Evolutionary conservation across 202 grass and related monocot genomes (phyloP).

Genomic region (Setaria italica): DNA sequence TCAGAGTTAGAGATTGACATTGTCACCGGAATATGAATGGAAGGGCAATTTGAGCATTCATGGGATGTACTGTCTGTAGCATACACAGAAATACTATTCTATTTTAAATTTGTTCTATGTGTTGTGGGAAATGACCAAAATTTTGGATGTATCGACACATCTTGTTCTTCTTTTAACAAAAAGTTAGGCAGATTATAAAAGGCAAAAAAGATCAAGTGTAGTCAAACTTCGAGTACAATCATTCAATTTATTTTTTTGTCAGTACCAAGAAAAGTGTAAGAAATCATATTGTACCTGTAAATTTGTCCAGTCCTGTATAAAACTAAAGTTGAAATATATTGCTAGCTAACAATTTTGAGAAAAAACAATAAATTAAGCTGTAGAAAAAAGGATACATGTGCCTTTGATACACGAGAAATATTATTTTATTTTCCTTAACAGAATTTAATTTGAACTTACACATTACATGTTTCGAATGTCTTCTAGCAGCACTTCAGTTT

Average conservation of each 20-base stretch:
- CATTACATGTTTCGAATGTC: background rate
- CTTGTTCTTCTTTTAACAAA: background rate
- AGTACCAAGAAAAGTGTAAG: background rate
- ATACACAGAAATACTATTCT: background rate
- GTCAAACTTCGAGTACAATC: background rate
- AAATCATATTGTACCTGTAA: background rate
- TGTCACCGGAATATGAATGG: background rate
- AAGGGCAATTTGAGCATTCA: background rate
- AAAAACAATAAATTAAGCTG: background rate
- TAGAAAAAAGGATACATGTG: background rate
- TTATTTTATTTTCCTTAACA: background rate
- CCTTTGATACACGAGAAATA: background rate
- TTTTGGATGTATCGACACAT: background rate
- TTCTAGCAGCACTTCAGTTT: background rate
- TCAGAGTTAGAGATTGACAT: background rate
- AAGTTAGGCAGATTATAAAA: background rate
- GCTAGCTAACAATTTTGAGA: background rate
- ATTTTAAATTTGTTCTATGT: background rate
- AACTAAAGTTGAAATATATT: background rate
- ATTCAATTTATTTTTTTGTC: background rate
- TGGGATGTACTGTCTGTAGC: background rate
- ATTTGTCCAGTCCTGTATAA: background rate
- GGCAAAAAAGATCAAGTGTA: background rate
- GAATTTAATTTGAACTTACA: background rate
- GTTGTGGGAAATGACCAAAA: background rate